Conservation (phyloP, 2,329 filamentous ascomycete species). For the Aspergillus uvarum region DNA sequence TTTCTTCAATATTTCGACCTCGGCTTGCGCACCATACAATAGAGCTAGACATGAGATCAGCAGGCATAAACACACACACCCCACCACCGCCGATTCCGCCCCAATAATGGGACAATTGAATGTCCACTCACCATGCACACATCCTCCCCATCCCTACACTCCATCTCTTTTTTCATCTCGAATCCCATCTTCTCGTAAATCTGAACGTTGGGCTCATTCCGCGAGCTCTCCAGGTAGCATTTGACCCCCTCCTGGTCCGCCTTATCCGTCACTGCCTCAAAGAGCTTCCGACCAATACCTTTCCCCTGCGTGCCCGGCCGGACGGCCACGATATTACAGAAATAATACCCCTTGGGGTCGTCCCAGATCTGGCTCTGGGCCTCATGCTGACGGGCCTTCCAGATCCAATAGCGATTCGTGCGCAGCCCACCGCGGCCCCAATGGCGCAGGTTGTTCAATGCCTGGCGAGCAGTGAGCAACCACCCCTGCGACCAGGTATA, state of each 20-base stretch:
- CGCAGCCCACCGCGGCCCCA: constrained; percentile 65
- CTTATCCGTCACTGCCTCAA: constrained; percentile 61
- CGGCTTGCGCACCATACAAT: constrained; percentile 24
- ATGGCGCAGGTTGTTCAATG: constrained; percentile 65
- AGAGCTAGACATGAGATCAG: constrained; percentile 14
- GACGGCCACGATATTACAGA: constrained; percentile 74
- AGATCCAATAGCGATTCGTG: constrained; percentile 69
- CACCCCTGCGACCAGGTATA: constrained; percentile 62
- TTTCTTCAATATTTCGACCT: constrained; percentile 3
- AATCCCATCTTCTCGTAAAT: constrained; percentile 74
- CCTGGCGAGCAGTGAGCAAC: constrained; percentile 63
- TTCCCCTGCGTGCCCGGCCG: constrained; percentile 64
- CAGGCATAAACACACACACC: not conserved
- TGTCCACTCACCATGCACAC: constrained; percentile 48
- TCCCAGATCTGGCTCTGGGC: constrained; percentile 66
- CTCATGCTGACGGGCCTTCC: constrained; percentile 67
- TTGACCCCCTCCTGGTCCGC: constrained; percentile 64
- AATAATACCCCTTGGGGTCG: constrained; percentile 70
- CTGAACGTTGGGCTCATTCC: constrained; percentile 65
- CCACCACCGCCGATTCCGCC: not conserved
- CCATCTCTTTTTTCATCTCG: constrained; percentile 62
- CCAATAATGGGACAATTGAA: not conserved
- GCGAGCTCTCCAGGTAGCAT: constrained; percentile 71
- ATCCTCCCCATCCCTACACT: constrained; percentile 63
- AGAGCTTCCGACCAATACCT: constrained; percentile 65